Evolutionary conservation across 2,329 filamentous ascomycete species (phyloP).

Genomic region (Dactylellina drechsleri): DNA sequence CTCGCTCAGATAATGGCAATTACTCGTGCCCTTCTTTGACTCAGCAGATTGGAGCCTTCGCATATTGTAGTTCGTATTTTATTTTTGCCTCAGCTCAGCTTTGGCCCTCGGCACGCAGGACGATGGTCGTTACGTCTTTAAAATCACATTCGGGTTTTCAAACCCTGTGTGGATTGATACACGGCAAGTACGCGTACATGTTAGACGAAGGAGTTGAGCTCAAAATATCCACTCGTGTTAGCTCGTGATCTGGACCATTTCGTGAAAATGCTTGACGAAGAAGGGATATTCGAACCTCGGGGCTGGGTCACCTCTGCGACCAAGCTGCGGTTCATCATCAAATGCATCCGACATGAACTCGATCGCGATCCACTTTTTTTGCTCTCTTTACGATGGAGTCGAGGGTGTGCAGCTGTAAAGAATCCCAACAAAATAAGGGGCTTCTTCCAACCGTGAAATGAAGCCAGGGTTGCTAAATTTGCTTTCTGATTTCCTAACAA

Average conservation of each 20-base stretch:
- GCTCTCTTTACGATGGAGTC: constrained; percentile 8
- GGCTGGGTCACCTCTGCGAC: constrained; percentile 24
- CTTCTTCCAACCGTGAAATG: constrained; percentile 4
- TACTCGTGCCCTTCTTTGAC: constrained; percentile 9
- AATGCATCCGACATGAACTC: constrained; percentile 36
- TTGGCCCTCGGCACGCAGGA: constrained; percentile 7
- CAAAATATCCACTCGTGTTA: constrained; percentile 26
- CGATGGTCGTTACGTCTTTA: not conserved
- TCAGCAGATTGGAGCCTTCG: constrained; percentile 10
- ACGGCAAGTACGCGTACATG: not conserved
- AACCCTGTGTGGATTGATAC: constrained; percentile 24
- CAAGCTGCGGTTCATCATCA: constrained; percentile 19
- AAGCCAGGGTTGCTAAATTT: constrained; percentile 17
- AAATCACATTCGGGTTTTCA: constrained; percentile 30
- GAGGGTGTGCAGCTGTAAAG: not conserved
- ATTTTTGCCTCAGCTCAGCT: constrained; percentile 53
- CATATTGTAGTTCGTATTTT: constrained; percentile 3
- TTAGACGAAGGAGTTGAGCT: constrained; percentile 8
- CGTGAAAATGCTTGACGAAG: constrained; percentile 7
- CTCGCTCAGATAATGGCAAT: constrained; percentile 26
- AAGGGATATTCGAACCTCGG: constrained; percentile 12
- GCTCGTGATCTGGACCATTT: constrained; percentile 44
- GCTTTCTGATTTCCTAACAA: not conserved
- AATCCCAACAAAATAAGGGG: constrained; percentile 12
- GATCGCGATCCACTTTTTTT: constrained; percentile 38